Percentiles rank a stretch among this genome's conserved stretches.
Conservation (phyloP, 768 basidiomycete genomes). For the Rhizopogon vinicolor region DNA sequence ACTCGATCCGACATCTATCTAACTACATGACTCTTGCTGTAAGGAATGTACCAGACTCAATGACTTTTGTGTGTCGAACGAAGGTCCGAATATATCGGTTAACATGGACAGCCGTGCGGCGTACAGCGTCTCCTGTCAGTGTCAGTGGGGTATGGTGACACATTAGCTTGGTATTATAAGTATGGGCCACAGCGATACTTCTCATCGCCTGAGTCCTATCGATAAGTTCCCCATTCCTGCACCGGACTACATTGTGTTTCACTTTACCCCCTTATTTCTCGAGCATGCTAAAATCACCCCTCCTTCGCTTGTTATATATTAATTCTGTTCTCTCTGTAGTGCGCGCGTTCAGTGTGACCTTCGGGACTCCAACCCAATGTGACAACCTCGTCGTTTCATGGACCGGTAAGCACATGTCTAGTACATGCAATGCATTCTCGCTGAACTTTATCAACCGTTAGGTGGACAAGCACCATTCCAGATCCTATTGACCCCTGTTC, state of each 20-base stretch:
- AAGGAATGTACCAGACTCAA: too few species aligned
- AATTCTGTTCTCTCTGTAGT: conserved; percentile 15
- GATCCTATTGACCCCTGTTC: conserved; percentile 46
- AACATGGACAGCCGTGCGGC: too few species aligned
- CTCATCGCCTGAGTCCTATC: not conserved
- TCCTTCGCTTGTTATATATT: conserved; percentile 17
- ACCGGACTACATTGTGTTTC: not conserved
- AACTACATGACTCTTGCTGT: too few species aligned
- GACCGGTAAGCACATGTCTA: conserved; percentile 42
- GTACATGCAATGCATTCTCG: too few species aligned
- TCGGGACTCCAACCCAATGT: conserved; percentile 53
- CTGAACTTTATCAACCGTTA: conserved; percentile 15
- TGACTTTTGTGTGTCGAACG: too few species aligned
- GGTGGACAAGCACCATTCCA: conserved; percentile 54
- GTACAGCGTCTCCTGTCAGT: too few species aligned
- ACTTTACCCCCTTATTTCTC: conserved; percentile 8
- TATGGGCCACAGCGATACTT: too few species aligned
- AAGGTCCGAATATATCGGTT: too few species aligned
- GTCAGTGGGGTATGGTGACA: too few species aligned
- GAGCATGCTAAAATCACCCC: conserved; percentile 22
- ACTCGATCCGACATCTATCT: too few species aligned
- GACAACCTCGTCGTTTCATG: conserved; percentile 55
- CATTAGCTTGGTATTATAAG: not conserved
- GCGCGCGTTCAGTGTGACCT: conserved; percentile 42
- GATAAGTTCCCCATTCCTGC: not conserved